These are phyloP conservation scores for Pseudocercospora fuligena DNA, from an alignment of 2,329 filamentous ascomycete species.

Conservation along the genomic window DNA sequence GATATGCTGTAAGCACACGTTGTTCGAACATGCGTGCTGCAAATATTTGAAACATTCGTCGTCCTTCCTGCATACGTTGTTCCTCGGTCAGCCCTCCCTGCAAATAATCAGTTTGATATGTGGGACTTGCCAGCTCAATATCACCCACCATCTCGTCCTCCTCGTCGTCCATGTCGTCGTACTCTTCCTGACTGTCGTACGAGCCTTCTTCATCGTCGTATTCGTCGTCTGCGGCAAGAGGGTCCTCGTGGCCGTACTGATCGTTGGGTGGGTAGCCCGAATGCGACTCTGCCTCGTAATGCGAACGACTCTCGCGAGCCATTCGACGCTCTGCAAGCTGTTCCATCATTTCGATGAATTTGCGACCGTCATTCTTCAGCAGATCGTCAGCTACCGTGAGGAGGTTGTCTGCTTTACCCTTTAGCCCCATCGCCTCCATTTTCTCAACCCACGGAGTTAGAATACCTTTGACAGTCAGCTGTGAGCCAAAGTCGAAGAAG, in stretches of 20 bases:
- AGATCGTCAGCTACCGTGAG: constrained; percentile 98
- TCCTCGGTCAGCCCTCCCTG: constrained; percentile 97
- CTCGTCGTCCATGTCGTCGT: constrained; percentile 63
- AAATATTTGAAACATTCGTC: constrained; percentile 99
- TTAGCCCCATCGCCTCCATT: constrained; percentile 41
- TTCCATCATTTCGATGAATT: constrained; percentile 99
- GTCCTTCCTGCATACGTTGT: constrained; percentile 97
- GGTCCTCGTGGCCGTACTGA: constrained; percentile 70
- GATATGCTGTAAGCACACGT: constrained; percentile 92
- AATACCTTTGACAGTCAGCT: constrained; percentile 86
- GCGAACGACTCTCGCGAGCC: constrained; percentile 92
- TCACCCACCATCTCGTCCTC: constrained; percentile 65
- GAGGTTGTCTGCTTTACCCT: constrained; percentile 76
- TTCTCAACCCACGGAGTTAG: constrained; percentile 43
- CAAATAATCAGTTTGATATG: constrained; percentile 43
- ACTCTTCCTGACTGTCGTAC: constrained; percentile 66
- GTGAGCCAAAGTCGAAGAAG: constrained; percentile 97
- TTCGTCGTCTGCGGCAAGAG: constrained; percentile 73
- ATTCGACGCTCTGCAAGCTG: constrained; percentile 96
- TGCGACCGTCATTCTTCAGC: constrained; percentile 97
- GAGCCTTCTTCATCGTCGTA: constrained; percentile 77
- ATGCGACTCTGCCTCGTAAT: constrained; percentile 67
- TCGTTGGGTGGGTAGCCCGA: constrained; percentile 49
- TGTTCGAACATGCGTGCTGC: constrained; percentile 99
- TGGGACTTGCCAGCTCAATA: constrained; percentile 28